Percentiles rank a stretch among this genome's conserved stretches.
Evolutionary conservation across 148 eudicot genomes (phyloP).

Genomic region (Polygonum aviculare): DNA sequence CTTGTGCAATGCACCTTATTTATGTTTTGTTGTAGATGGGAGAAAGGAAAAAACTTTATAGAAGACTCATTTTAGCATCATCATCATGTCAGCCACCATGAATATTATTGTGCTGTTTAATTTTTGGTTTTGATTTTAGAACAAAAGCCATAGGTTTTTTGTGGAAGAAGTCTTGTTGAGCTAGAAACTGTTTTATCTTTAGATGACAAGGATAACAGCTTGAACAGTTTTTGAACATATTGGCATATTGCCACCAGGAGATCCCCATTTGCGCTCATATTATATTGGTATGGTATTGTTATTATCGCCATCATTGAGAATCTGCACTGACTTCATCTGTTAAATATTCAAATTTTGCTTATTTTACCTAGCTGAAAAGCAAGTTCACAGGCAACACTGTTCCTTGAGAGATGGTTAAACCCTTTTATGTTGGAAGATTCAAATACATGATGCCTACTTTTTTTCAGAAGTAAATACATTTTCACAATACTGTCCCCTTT

Average conservation of each 20-base stretch:
- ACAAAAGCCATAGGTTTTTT: background rate
- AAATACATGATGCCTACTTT: background rate
- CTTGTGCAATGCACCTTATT: background rate
- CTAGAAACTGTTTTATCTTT: background rate
- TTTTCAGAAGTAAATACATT: background rate
- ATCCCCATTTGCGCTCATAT: background rate
- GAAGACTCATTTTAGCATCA: conserved; percentile 1
- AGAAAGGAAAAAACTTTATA: conserved; percentile 14
- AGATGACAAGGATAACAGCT: background rate
- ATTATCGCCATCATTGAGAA: no score
- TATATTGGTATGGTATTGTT: background rate
- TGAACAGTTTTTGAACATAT: background rate
- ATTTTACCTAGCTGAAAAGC: background rate
- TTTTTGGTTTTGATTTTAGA: background rate
- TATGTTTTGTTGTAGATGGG: conserved; percentile 12
- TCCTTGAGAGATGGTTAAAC: background rate
- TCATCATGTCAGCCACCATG: background rate
- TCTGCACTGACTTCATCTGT: background rate
- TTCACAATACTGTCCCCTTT: background rate
- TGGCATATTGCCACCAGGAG: background rate
- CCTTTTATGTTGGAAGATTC: no score
- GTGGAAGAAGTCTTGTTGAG: background rate
- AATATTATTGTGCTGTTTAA: background rate
- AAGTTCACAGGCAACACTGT: background rate
- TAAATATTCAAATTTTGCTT: background rate